A percentile compares a stretch with the other conserved stretches of the same genome.
phyloP scores from a whole-genome alignment of 2,329 filamentous ascomycete genomes.

The Fusarium dimerum region DNA sequence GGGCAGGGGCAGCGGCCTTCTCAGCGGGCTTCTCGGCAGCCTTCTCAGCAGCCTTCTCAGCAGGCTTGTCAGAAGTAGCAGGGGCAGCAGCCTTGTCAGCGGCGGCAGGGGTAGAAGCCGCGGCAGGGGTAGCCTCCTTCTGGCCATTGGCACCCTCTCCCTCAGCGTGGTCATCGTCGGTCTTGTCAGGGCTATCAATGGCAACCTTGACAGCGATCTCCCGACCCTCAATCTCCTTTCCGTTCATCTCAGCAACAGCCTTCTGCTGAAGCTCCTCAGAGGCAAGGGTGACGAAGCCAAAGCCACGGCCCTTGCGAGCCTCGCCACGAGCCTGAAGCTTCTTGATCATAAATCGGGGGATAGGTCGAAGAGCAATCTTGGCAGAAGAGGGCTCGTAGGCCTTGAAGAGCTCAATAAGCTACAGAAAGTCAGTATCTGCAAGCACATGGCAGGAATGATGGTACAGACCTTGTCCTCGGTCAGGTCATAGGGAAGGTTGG shows the following conservation, averaged over 20 bases:
- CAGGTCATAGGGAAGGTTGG: conserved; percentile 97
- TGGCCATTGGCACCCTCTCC: conserved; percentile 47
- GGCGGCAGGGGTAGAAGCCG: conserved; percentile 26
- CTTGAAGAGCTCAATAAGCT: conserved; percentile 97
- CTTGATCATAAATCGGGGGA: conserved; percentile 99
- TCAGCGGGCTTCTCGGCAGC: conserved; percentile 8
- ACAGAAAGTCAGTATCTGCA: conserved; percentile 26
- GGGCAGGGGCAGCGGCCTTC: conserved; percentile 26
- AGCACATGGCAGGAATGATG: not conserved
- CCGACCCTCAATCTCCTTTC: conserved; percentile 97
- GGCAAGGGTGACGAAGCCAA: conserved; percentile 94
- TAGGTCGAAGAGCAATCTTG: conserved; percentile 98
- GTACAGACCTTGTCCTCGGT: conserved; percentile 86
- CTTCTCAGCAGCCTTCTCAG: conserved; percentile 29
- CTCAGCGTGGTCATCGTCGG: conserved; percentile 70
- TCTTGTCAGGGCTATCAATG: conserved; percentile 98
- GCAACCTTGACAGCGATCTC: conserved; percentile 99
- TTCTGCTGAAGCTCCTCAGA: conserved; percentile 97
- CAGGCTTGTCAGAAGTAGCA: conserved; percentile 27
- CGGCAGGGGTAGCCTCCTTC: conserved; percentile 33
- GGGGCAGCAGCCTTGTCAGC: conserved; percentile 30
- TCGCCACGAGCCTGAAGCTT: conserved; percentile 98
- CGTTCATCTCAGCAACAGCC: conserved; percentile 98
- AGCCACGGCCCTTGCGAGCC: conserved; percentile 97
- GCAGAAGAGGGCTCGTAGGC: conserved; percentile 90